Evolutionary conservation across 257 asterid genomes (phyloP), one percentile per base, ranked within the genome.

Genomic region (Ehretia macrophylla): DNA sequence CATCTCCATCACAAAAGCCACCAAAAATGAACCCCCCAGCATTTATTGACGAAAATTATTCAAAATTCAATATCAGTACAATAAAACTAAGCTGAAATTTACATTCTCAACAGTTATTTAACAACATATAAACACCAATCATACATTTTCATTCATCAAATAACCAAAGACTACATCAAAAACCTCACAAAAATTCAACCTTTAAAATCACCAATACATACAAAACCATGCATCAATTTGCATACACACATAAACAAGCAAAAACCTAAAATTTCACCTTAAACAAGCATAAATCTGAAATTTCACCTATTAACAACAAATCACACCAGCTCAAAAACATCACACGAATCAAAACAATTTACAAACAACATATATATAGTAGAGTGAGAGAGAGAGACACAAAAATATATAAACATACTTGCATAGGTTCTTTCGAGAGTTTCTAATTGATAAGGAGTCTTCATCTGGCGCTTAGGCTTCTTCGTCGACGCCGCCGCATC

Each of bases 391-490:
- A 53, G 21, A 18, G 4, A 22, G 14, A 19, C 14, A 16, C 14
- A 58, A 19, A 38, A 21, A 40, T 40, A 10, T 18, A 11, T 1
- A 18, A 4, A 68, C 86, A 60, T 85, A 93, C 99, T 77, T 50
- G 92, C 69, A 75, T 85, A 93, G 59, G 95, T 84, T 62, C 79
- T 80, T 69, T 93, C 99, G 8, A 93, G 95, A 73, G 69, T 73
- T 66, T 85, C 87, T 87, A 93, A 83, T 82, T 93, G 99, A 73
- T 78, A 87, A 20, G 97, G 97, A 67, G 99, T 93, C 85, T 93
- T 93, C 99, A 93, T 93, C 94, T 89, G 97, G 37, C 99, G 87
- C 69, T 93, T 93, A 51, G 99, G 90, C 84, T 86, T 79, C 92
- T 87, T 93, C 22, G 20, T 22, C 11, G 5, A 0, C 17, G 17